A percentile compares a stretch with the other conserved stretches of the same genome.
Conservation (phyloP, 2,329 filamentous ascomycete species). For the Cadophora sp. region DNA sequence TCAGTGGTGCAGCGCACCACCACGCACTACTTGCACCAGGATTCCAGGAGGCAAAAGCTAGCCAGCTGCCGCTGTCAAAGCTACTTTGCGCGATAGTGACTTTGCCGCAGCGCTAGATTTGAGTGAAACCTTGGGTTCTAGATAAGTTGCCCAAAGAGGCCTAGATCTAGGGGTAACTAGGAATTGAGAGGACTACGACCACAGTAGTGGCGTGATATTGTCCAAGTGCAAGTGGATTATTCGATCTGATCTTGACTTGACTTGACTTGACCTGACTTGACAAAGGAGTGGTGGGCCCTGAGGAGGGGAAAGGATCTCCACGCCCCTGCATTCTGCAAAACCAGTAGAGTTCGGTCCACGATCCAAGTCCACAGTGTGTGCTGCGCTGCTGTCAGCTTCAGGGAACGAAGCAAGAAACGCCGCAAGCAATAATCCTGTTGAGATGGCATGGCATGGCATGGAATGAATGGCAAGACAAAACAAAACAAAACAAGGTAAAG, state of each 20-base stretch:
- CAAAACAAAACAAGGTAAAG: not conserved
- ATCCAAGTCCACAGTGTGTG: not conserved
- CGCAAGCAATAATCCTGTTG: slow-evolving; percentile 5
- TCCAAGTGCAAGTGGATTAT: not conserved
- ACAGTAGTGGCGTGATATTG: not conserved
- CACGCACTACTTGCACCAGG: not conserved
- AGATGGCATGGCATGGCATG: slow-evolving; percentile 2
- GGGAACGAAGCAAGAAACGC: not conserved
- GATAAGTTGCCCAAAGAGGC: slow-evolving; percentile 1
- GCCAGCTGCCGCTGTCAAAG: slow-evolving; percentile 32
- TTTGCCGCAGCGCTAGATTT: slow-evolving; percentile 12
- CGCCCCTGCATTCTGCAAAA: slow-evolving; percentile 19
- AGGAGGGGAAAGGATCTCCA: slow-evolving; percentile 16
- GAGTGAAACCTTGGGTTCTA: slow-evolving; percentile 11
- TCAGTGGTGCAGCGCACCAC: too few relatives aligned
- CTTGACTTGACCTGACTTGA: not conserved
- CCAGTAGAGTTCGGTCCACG: not conserved
- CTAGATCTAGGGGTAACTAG: not conserved
- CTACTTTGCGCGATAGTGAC: slow-evolving; percentile 18
- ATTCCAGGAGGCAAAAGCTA: slow-evolving; percentile 5
- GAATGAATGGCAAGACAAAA: not conserved
- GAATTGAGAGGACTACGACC: not conserved
- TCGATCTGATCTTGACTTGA: not conserved
- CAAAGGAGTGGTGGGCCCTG: not conserved
- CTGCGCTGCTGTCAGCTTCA: slow-evolving; percentile 6